A percentile compares a stretch with the other conserved stretches of the same genome.
Conservation (phyloP, 768 basidiomycete species). For the Chlorophyllum brunneum region DNA sequence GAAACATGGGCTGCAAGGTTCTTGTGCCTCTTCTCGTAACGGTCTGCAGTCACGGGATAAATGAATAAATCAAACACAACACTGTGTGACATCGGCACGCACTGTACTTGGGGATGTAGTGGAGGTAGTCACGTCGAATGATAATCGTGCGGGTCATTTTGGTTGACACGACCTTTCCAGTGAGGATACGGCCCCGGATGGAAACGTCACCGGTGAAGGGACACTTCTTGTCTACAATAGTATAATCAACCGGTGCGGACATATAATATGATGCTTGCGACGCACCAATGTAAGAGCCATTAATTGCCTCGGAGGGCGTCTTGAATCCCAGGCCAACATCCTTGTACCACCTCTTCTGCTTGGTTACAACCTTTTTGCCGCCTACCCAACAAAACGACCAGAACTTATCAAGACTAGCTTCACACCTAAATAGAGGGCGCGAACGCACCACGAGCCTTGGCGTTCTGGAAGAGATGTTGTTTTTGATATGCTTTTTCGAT, state of each 20-base stretch:
- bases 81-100: constrained; percentile 28
- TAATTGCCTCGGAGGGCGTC: constrained; percentile 94
- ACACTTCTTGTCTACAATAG: constrained; percentile 93
- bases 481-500: constrained; percentile 98
- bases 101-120: constrained; percentile 99
- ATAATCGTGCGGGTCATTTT: constrained; percentile 99
- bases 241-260: not conserved
- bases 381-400: constrained; percentile 37
- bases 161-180: constrained; percentile 95
- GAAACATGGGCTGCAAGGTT: constrained; percentile 97
- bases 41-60: constrained; percentile 48
- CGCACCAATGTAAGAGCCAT: constrained; percentile 93
- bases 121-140: constrained; percentile 92
- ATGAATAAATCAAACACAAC: not conserved
- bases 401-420: constrained; percentile 14
- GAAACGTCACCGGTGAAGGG: constrained; percentile 97
- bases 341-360: constrained; percentile 99
- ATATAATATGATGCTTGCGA: constrained; percentile 4
- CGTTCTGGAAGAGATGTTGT: constrained; percentile 97
- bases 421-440: constrained; percentile 10
- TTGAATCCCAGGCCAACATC: constrained; percentile 97
- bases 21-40: constrained; percentile 99
- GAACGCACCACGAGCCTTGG: constrained; percentile 85
- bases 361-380: constrained; percentile 89
- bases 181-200: constrained; percentile 98